Evolutionary conservation across 441 rosid species (phyloP).

Genomic region (Hypseocharis bilobata): DNA sequence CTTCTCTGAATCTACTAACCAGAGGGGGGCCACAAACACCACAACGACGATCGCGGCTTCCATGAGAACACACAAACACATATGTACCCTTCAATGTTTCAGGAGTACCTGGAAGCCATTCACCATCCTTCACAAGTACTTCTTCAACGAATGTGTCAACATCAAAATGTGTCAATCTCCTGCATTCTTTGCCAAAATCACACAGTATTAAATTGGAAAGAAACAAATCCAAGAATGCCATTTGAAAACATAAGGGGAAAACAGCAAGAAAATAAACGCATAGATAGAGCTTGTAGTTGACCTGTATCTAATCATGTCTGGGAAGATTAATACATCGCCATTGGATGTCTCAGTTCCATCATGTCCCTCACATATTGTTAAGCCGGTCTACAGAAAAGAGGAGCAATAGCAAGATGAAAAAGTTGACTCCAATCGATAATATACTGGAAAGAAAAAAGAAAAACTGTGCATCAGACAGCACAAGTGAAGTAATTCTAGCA

Average conservation of each 20-base stretch:
- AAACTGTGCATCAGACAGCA: not conserved
- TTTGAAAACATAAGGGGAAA: not conserved
- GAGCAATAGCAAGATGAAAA: constrained; percentile 4
- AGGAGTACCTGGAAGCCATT: constrained; percentile 89
- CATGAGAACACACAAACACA: constrained; percentile 88
- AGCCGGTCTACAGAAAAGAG: constrained; percentile 48
- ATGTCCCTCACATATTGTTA: constrained; percentile 94
- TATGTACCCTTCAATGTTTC: constrained; percentile 68
- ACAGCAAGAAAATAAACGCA: constrained; percentile 3
- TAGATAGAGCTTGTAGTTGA: constrained; percentile 15
- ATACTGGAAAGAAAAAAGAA: not conserved
- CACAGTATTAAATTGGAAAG: constrained; percentile 21
- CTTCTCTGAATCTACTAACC: constrained; percentile 74
- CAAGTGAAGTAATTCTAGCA: not conserved
- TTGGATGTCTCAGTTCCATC: constrained; percentile 96
- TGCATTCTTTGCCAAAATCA: constrained; percentile 34
- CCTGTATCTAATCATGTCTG: constrained; percentile 99
- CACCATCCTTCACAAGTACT: constrained; percentile 88
- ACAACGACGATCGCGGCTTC: constrained; percentile 76
- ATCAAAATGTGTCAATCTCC: constrained; percentile 98
- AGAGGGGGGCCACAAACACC: constrained; percentile 88
- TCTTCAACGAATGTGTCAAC: constrained; percentile 97
- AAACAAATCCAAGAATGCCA: constrained; percentile 1
- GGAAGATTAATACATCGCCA: constrained; percentile 94
- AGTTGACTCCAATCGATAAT: not conserved